Evolutionary conservation across 2,329 filamentous ascomycete species (phyloP), one percentile per base, ranked within the genome.

Genomic region (Dactylellina parvicollis): DNA sequence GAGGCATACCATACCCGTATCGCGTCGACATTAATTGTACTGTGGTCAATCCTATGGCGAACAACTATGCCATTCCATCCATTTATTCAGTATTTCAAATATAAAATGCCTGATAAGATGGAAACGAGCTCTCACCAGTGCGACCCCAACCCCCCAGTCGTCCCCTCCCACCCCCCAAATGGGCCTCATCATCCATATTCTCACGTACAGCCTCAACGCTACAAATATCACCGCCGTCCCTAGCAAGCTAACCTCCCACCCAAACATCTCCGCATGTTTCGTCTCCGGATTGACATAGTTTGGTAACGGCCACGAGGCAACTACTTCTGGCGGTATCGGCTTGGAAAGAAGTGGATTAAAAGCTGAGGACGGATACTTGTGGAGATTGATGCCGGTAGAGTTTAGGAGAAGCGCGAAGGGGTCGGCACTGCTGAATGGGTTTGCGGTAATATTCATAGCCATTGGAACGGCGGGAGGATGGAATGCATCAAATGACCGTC

Each of bases 401-500:
- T 73, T 73, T 26, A 73, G 16, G 7, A 73, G 60, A 1, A 18
- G 18, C 3, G 54, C 22, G n/a, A 73, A 61, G 5, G 46, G 38
- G 40, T 56, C 52, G 4, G 66, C 52, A 32, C 42, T 46, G 16
- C 30, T 72, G 50, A 85, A 86, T 66, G 89, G 88, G 3, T 62
- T 62, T 28, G n/a, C 14, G 34, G 36, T 32, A 24, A 36, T 60
- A 36, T 50, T 61, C 1, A n/a, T 18, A n/a, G 52, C 57, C 56
- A 56, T 61, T 42, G 7, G 52, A 26, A n/a, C 14, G 26, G n/a
- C 2, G 22, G n/a, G n/a, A n/a, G n/a, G n/a, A n/a, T n/a, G n/a
- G n/a, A n/a, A n/a, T n/a, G n/a, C n/a, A n/a, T 3, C 12, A n/a
- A 38, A 38, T 38, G 12, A 38, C 12, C 12, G 16, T 38, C 12